Conservation (phyloP, 1,284 basidiomycete genomes). For the Melampsora americana region DNA sequence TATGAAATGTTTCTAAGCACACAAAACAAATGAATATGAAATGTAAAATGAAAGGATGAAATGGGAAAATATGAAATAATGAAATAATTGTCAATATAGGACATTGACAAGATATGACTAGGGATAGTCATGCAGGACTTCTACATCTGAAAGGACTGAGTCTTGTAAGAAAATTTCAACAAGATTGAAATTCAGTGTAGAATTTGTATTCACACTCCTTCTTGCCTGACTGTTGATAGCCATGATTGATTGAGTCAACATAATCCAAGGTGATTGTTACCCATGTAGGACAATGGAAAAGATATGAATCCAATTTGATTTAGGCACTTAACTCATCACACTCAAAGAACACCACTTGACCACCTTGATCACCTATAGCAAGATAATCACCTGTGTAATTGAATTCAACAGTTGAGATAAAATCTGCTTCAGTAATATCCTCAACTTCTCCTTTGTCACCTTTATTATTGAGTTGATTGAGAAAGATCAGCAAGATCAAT, state of each 20-base stretch:
- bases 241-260: neutral
- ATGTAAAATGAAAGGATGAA: too few species aligned
- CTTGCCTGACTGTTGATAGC: slow-evolving; percentile 61
- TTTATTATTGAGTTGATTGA: neutral
- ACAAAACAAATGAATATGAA: too few species aligned
- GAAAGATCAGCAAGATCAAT: neutral
- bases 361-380: slow-evolving; percentile 96
- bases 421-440: slow-evolving; percentile 94
- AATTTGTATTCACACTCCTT: slow-evolving; percentile 99
- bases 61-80: too few species aligned
- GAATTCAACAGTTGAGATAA: slow-evolving; percentile 86
- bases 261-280: too few species aligned
- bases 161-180: too few species aligned
- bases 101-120: too few species aligned
- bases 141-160: too few species aligned
- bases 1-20: too few species aligned
- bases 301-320: too few species aligned
- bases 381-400: slow-evolving; percentile 99
- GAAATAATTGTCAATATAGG: too few species aligned
- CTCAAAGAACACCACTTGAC: slow-evolving; percentile 97
- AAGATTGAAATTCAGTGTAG: slow-evolving; percentile 97
- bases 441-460: slow-evolving; percentile 69
- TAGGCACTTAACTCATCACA: slow-evolving; percentile 78
- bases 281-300: too few species aligned
- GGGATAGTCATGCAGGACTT: too few species aligned